Base-by-base conservation (phyloP, 2,329 filamentous ascomycete species). In the Aspergillus sp. region DNA sequence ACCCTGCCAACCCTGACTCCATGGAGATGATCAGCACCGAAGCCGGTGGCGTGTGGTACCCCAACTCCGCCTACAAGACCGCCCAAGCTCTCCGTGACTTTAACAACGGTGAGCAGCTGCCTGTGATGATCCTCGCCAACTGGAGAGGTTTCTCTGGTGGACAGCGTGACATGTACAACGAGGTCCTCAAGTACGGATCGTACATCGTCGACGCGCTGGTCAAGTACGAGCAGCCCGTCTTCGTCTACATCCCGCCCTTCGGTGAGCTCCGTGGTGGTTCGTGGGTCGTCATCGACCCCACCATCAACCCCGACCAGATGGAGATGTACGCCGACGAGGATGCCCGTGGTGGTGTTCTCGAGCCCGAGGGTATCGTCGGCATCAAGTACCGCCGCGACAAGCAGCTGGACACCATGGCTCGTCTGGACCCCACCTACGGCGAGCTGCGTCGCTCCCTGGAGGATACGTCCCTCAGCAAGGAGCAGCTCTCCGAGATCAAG, bases 141-240 rank as follows among this genome's bases (percentile, higher is more conserved):
- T 99, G 95, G 95, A 90, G 95, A 87, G 95, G 95, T 83, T 99
- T 99, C 91, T 99, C 95, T 68, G 95, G 95, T 83, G 95, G 95
- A 66, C 95, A 99, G 81, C 92, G 94, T 69, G 95, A 99, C 80
- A 99, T 99, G 95, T 99, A 96, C 87, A 97, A 98, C 82, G 95
- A 99, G 81, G 95, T 99, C 16, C 87, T 99, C 79, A 99, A 99
- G 84, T 99, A 99, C 73, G 95, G 95, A 74, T 97, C 94, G 18
- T 98, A 95, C 85, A 99, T 99, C 73, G 95, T 99, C 68, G 95
- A 99, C 73, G 94, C 94, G 57, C 89, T 99, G 52, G 92, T 96
- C 84, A 96, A 97, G 81, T 99, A 92, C 75, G 91, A 99, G 84
- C 95, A 99, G 83, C 95, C 95, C 57, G 89, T 99, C 79, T 99